phyloP scores from a whole-genome alignment of 352 stramenopile species.

The Phytophthora pseudosyringae region DNA sequence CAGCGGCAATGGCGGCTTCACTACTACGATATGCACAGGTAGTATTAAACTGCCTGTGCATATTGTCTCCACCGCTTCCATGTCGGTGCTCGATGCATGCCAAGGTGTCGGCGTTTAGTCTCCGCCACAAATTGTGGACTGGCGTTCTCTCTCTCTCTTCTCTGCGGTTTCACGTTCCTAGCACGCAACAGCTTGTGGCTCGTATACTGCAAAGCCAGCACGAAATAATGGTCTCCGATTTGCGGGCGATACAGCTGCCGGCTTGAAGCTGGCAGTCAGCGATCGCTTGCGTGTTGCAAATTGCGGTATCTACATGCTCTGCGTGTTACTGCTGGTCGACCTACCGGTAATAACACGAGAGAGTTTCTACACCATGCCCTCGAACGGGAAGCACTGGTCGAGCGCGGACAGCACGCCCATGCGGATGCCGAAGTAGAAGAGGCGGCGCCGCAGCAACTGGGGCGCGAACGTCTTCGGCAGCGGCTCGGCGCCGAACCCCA shows the following conservation, averaged over 20 bases:
- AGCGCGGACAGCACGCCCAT: constrained; percentile 39
- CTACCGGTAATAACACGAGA: too few relatives aligned
- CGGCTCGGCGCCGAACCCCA: constrained; percentile 41
- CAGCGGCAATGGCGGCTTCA: too few relatives aligned
- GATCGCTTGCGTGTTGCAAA: too few relatives aligned
- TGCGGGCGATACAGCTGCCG: not conserved
- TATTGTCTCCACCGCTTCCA: too few relatives aligned
- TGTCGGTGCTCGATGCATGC: too few relatives aligned
- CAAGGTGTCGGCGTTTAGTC: not conserved
- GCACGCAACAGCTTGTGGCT: constrained; percentile 28
- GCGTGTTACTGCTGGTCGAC: too few relatives aligned
- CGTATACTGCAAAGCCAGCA: not conserved
- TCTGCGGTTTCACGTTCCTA: constrained; percentile 13
- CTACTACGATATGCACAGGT: too few relatives aligned
- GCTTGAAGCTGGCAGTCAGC: constrained; percentile 17
- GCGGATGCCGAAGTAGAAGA: constrained; percentile 45
- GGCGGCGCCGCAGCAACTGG: constrained; percentile 41
- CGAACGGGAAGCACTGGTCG: constrained; percentile 39
- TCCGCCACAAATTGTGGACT: not conserved
- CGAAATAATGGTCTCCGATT: constrained; percentile 27
- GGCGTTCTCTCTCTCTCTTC: too few relatives aligned
- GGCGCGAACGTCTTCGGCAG: constrained; percentile 39
- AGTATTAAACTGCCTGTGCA: too few relatives aligned
- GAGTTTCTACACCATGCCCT: constrained; percentile 23
- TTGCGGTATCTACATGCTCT: not conserved